These are phyloP conservation scores for Elymus sibiricus DNA, from an alignment of 176 grass and related monocot genomes.

Conservation along the genomic window DNA sequence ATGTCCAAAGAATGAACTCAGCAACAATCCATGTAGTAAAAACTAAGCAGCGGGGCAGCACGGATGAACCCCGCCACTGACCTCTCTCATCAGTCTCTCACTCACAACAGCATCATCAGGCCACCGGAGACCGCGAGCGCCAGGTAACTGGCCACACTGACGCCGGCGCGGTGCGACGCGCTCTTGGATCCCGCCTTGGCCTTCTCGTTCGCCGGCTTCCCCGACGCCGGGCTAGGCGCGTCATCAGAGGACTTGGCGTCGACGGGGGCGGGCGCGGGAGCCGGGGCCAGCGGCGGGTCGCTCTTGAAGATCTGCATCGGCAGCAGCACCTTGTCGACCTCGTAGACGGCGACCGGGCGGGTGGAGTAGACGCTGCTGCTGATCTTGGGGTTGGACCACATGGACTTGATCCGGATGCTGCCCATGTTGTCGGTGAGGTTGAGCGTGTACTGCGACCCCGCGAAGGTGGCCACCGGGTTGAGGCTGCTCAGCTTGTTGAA, in stretches of 20 bases:
- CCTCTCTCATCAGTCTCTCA: conserved; percentile 3
- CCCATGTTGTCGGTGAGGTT: conserved; percentile 78
- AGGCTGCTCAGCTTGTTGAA: conserved; percentile 73
- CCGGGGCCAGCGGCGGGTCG: conserved; percentile 61
- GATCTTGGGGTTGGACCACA: conserved; percentile 89
- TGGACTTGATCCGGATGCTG: conserved; percentile 54
- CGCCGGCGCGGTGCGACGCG: conserved; percentile 2
- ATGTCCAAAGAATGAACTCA: conserved; percentile 82
- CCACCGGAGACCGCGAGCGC: conserved; percentile 31
- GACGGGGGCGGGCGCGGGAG: conserved; percentile 61
- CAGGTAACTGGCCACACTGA: conserved; percentile 28
- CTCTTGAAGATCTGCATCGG: conserved; percentile 82
- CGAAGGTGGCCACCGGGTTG: conserved; percentile 75
- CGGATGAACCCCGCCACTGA: conserved; percentile 9
- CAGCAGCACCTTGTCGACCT: conserved; percentile 75
- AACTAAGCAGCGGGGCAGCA: conserved; percentile 8
- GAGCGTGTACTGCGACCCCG: conserved; percentile 64
- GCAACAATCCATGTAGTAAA: conserved; percentile 44
- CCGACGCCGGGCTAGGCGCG: conserved; percentile 24
- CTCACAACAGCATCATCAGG: conserved; percentile 53
- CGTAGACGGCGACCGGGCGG: conserved; percentile 64
- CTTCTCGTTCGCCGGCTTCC: conserved; percentile 25
- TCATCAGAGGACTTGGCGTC: conserved; percentile 59
- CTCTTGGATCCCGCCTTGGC: conserved; percentile 26
- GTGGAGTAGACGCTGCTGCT: conserved; percentile 83